Evolutionary conservation across 2,329 filamentous ascomycete species (phyloP).

Genomic region (Lasiodiplodia sp.): DNA sequence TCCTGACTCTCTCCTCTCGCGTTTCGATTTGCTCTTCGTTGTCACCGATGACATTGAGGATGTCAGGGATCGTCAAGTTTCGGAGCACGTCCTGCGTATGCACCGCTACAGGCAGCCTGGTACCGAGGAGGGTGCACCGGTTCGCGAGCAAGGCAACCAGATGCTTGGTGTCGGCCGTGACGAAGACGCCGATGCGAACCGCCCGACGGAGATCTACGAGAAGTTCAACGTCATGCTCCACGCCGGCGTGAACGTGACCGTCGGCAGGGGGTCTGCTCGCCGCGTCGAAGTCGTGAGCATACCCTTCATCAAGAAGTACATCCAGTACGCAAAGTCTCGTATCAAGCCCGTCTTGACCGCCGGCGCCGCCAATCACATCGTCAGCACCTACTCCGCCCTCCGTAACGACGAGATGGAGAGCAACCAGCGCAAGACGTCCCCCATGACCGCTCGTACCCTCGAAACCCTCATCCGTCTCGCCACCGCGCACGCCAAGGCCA

Average conservation of each 20-base stretch:
- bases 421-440: constrained; percentile 90
- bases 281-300: constrained; percentile 91
- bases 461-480: constrained; percentile 98
- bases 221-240: constrained; percentile 98
- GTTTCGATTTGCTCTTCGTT: constrained; percentile 97
- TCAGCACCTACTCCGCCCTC: constrained; percentile 87
- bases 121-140: constrained; percentile 91
- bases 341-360: constrained; percentile 90
- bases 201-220: constrained; percentile 88
- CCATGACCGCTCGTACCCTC: constrained; percentile 94
- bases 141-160: constrained; percentile 86
- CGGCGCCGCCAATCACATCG: constrained; percentile 89
- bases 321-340: constrained; percentile 94
- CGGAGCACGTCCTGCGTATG: constrained; percentile 97
- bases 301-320: constrained; percentile 99
- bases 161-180: constrained; percentile 87
- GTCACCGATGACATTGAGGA: constrained; percentile 99
- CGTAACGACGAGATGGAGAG: constrained; percentile 96
- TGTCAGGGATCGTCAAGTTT: constrained; percentile 85
- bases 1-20: constrained; percentile 92
- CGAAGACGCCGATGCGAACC: constrained; percentile 74
- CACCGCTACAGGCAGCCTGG: constrained; percentile 93
- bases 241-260: constrained; percentile 80
- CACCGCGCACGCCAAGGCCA: constrained; percentile 92
- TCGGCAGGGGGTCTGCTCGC: constrained; percentile 75